Evolutionary conservation across 2,329 filamentous ascomycete genomes (phyloP), one percentile per base, ranked within the genome.

Genomic region (Allantophomopsis cytisporea): DNA sequence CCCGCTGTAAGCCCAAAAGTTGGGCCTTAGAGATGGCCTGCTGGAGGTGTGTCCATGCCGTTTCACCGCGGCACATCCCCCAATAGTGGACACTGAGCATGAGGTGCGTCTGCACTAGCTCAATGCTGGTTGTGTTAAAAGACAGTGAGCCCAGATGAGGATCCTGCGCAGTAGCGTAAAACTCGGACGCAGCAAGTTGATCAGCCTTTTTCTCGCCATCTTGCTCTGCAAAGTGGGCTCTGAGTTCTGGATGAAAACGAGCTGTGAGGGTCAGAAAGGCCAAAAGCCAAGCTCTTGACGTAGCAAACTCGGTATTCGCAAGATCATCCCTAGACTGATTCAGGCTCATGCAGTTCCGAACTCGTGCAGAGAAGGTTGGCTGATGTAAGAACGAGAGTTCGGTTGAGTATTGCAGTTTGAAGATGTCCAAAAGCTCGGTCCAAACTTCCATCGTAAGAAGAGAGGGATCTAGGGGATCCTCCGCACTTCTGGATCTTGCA

Each of bases 31-130:
- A 45, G 8, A 51, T 72, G 4, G 79, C 78, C 7, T 76, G 60
- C 11, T 77, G 77, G 21, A 84, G 64, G 43, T 73, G 74, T 52
- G 80, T 68, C 72, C 78, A 85, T 12, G 78, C 77, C 32, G 69
- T 70, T 15, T 70, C 57, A 2, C 77, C 78, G 45, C 68, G 62
- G 7, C 69, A 68, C 53, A 78, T 76, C 10, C 74, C 76, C 79
- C 80, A 84, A 45, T 84, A 78, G 44, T 84, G 81, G 10, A 83
- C 61, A 2, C 72, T 76, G 7, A 86, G 63, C 78, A 85, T 83
- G 8, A 85, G 63, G 35, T 77, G 67, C 1, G 78, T 76, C 47
- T 84, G 79, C 1, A 76, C 73, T 13, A 74, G 67, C 43, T 82
- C 74, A 3, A 83, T 61, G 1, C 72, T 74, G 4, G 72, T 68